phyloP scores from a whole-genome alignment of 805 yeast species.

The Starmerella roubikii region DNA sequence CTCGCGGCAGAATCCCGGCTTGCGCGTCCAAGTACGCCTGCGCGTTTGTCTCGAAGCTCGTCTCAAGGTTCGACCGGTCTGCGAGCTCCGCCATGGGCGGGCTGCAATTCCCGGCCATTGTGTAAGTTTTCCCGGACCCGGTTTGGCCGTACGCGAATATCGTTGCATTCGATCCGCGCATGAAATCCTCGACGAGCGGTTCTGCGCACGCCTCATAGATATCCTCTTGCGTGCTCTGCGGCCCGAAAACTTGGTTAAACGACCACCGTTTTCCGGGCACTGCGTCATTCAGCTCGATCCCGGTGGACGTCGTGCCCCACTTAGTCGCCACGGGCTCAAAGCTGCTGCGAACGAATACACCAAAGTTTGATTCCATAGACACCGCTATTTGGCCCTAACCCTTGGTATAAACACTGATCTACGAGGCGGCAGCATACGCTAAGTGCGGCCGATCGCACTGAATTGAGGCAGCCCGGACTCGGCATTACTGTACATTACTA shows the following conservation, averaged over 20 bases:
- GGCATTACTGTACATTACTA: too few relatives aligned
- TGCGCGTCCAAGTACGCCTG: neutral
- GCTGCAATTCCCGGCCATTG: conserved; percentile 58
- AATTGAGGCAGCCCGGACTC: too few relatives aligned
- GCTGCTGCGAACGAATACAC: conserved; percentile 14
- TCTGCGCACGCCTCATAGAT: conserved; percentile 56
- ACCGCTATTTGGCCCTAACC: too few relatives aligned
- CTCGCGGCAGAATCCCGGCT: conserved; percentile 56
- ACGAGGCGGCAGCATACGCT: too few relatives aligned
- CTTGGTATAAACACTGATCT: too few relatives aligned
- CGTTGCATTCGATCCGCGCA: conserved; percentile 48
- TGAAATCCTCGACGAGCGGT: conserved; percentile 50
- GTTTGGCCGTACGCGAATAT: conserved; percentile 85
- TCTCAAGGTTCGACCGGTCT: neutral
- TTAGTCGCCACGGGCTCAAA: too few relatives aligned
- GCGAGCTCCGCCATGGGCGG: neutral
- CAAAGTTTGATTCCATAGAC: conserved; percentile 7
- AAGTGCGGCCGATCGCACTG: too few relatives aligned
- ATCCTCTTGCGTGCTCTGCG: conserved; percentile 58
- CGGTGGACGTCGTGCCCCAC: neutral
- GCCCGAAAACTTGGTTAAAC: conserved; percentile 73
- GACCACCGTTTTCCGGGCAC: conserved; percentile 39
- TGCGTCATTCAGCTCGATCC: conserved; percentile 1
- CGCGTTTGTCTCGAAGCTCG: neutral
- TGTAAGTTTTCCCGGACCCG: conserved; percentile 69